A percentile compares a stretch with the other conserved stretches of the same genome.
Evolutionary conservation across 495 filamentous ascomycete genomes (phyloP).

Genomic region (Beverwykella pulmonaria): DNA sequence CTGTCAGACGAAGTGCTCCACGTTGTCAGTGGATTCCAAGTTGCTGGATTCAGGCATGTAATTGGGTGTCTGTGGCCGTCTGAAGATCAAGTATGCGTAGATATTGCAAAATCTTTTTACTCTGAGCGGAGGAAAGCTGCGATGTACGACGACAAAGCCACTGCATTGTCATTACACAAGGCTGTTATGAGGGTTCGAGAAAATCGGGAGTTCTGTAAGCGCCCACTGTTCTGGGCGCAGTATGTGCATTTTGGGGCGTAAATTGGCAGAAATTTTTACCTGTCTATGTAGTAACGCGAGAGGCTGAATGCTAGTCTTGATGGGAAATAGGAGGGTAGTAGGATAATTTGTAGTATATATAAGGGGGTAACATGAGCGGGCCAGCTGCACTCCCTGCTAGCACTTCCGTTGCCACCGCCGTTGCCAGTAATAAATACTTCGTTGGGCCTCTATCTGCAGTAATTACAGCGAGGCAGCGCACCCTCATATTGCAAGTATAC

Average conservation of each 20-base stretch:
- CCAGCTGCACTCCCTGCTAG: too few species aligned
- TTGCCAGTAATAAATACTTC: too few species aligned
- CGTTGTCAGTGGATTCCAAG: conserved; percentile 44
- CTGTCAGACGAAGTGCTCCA: conserved; percentile 45
- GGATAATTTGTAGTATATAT: too few species aligned
- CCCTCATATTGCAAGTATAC: too few species aligned
- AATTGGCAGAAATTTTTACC: not conserved
- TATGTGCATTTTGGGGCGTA: conserved; percentile 33
- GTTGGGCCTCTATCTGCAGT: too few species aligned
- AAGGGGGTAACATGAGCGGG: too few species aligned
- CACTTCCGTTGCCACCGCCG: too few species aligned
- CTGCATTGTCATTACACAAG: not conserved
- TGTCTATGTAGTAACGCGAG: too few species aligned
- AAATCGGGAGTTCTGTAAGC: conserved; percentile 1
- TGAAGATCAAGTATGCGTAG: conserved; percentile 23
- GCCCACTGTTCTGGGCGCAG: conserved; percentile 24
- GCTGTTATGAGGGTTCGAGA: conserved; percentile 7
- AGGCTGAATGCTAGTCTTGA: too few species aligned
- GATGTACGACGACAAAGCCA: not conserved
- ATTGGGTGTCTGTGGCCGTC: conserved; percentile 39
- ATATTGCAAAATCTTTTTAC: conserved; percentile 32
- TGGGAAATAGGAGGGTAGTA: too few species aligned
- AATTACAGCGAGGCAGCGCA: too few species aligned
- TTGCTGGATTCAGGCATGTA: conserved; percentile 45
- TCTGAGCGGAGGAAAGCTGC: not conserved